These are phyloP conservation scores for Erythrobasidium hasegawianum DNA, from an alignment of 1,284 basidiomycete species.

Conservation along the genomic window DNA sequence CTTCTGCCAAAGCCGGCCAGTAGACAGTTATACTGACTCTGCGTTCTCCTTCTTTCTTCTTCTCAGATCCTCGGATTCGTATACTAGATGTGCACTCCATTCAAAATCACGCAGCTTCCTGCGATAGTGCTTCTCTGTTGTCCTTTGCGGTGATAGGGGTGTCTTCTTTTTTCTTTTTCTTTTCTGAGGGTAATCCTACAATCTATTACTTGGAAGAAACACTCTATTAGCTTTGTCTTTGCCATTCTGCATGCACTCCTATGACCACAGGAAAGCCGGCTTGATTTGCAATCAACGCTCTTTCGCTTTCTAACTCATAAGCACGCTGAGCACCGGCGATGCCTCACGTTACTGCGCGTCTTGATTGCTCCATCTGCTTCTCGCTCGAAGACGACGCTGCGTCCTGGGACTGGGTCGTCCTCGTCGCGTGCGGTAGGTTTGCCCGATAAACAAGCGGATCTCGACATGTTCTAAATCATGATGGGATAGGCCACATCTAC, in stretches of 20 bases:
- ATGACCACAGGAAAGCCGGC: no score
- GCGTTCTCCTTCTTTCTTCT: neutral
- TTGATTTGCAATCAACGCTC: no score
- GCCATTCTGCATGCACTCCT: neutral
- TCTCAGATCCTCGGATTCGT: constrained; percentile 66
- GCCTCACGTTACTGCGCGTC: constrained; percentile 19
- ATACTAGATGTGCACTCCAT: constrained; percentile 54
- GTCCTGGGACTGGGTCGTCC: constrained; percentile 14
- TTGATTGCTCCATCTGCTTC: constrained; percentile 20
- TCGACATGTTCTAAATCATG: neutral
- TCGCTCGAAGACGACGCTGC: neutral
- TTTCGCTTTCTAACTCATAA: no score
- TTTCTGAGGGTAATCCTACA: neutral
- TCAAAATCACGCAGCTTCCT: neutral
- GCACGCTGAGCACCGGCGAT: constrained; percentile 6
- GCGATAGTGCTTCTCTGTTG: neutral
- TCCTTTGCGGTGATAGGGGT: neutral
- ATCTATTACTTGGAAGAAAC: neutral
- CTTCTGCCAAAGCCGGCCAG: neutral
- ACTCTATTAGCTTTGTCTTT: neutral
- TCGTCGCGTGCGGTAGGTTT: constrained; percentile 25
- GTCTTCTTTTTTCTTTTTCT: neutral
- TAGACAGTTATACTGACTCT: neutral
- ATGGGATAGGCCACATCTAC: constrained; percentile 16
- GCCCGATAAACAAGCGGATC: no score